Evolutionary conservation across 2,329 filamentous ascomycete species (phyloP).

Genomic region (Ceratocystis variospora): DNA sequence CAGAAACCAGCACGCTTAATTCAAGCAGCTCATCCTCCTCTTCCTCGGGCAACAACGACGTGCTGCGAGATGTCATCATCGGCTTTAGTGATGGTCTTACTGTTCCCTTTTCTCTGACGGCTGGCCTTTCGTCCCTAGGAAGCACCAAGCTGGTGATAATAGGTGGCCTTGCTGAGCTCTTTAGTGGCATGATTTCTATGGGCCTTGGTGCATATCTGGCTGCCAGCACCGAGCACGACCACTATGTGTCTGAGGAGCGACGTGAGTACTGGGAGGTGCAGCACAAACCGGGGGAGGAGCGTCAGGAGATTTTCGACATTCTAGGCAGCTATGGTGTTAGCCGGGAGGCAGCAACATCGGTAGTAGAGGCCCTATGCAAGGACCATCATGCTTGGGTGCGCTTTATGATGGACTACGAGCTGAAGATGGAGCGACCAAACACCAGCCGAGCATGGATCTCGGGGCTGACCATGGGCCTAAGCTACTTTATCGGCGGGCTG

Average conservation of each 20-base stretch:
- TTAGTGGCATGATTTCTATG: conserved; percentile 65
- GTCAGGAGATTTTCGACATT: conserved; percentile 36
- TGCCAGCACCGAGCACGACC: conserved; percentile 42
- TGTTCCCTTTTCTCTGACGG: conserved; percentile 65
- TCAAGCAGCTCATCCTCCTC: conserved; percentile 20
- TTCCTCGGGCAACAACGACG: conserved; percentile 29
- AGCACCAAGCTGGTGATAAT: conserved; percentile 54
- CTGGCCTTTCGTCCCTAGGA: conserved; percentile 54
- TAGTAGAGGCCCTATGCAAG: conserved; percentile 37
- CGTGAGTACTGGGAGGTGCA: conserved; percentile 34
- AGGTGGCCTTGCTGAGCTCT: conserved; percentile 60
- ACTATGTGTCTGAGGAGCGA: conserved; percentile 36
- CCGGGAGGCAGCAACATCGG: conserved; percentile 29
- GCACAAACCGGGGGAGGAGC: conserved; percentile 32
- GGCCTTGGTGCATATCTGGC: conserved; percentile 62
- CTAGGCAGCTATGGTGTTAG: conserved; percentile 38
- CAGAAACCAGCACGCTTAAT: conserved; percentile 18
- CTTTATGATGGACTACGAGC: conserved; percentile 48
- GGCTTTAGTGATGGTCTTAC: conserved; percentile 68
- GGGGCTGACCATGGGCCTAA: conserved; percentile 51
- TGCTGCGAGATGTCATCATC: conserved; percentile 54
- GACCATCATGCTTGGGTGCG: conserved; percentile 37
- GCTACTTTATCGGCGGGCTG: conserved; percentile 57
- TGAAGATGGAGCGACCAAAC: conserved; percentile 34
- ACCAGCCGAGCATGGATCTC: conserved; percentile 37